phyloP scores from a whole-genome alignment of 495 filamentous ascomycete species.

The Penicillium verhagenii region DNA sequence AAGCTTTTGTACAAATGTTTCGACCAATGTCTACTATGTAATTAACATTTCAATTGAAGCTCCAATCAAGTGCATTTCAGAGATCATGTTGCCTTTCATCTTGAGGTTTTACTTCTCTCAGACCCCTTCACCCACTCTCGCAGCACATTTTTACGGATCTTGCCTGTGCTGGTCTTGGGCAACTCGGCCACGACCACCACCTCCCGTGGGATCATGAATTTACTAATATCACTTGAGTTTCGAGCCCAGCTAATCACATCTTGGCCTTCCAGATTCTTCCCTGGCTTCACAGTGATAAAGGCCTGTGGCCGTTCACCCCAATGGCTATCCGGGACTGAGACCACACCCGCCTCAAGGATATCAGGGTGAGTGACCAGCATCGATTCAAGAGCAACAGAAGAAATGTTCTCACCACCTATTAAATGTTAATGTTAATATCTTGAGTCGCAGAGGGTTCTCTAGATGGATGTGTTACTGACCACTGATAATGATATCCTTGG shows the following conservation, averaged over 20 bases:
- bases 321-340: slow-evolving; percentile 84
- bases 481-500: slow-evolving; percentile 98
- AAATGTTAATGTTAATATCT: slow-evolving; percentile 5
- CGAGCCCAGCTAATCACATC: slow-evolving; percentile 88
- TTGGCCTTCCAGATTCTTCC: slow-evolving; percentile 57
- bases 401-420: slow-evolving; percentile 93
- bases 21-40: too few relatives aligned
- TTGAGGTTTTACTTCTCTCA: not conserved
- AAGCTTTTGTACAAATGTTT: too few relatives aligned
- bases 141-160: slow-evolving; percentile 92
- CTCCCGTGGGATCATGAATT: slow-evolving; percentile 94
- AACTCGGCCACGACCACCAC: slow-evolving; percentile 85
- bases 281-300: slow-evolving; percentile 76
- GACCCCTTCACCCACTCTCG: slow-evolving; percentile 76
- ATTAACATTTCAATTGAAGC: too few relatives aligned
- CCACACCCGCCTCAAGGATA: slow-evolving; percentile 86
- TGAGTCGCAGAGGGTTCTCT: not conserved
- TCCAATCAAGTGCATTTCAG: too few relatives aligned
- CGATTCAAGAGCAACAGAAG: slow-evolving; percentile 84
- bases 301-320: slow-evolving; percentile 97
- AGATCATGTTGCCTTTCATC: not conserved
- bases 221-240: slow-evolving; percentile 71
- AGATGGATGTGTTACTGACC: slow-evolving; percentile 55
- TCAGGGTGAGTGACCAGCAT: slow-evolving; percentile 89
- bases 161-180: slow-evolving; percentile 95